phyloP scores from a whole-genome alignment of 2,329 filamentous ascomycete genomes.

The Alternaria tenuissima region DNA sequence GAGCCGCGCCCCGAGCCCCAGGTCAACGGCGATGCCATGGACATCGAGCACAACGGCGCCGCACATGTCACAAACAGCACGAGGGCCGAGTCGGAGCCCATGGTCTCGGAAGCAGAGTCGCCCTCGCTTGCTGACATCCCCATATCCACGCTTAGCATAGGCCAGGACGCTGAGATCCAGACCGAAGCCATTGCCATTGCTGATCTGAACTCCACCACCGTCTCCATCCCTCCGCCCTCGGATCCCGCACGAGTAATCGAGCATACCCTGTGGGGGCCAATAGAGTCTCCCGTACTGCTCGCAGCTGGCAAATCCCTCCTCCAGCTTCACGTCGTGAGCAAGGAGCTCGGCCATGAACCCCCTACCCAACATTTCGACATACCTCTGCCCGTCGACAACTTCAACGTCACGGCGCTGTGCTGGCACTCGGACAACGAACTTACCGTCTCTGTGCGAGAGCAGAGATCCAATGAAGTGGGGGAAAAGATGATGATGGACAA shows the following conservation, averaged over 20 bases:
- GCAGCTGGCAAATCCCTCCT: slow-evolving; percentile 49
- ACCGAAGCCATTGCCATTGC: slow-evolving; percentile 45
- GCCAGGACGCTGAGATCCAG: slow-evolving; percentile 48
- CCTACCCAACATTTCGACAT: slow-evolving; percentile 34
- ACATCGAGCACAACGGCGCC: slow-evolving; percentile 51
- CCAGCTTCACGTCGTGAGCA: slow-evolving; percentile 42
- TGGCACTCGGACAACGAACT: slow-evolving; percentile 48
- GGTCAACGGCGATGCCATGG: slow-evolving; percentile 58
- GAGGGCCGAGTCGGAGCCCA: slow-evolving; percentile 47
- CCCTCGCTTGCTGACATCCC: slow-evolving; percentile 49
- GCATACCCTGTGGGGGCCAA: slow-evolving; percentile 49
- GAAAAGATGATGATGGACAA: slow-evolving; percentile 51
- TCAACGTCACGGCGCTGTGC: slow-evolving; percentile 47
- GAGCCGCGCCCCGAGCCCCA: slow-evolving; percentile 44
- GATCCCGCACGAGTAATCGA: slow-evolving; percentile 36
- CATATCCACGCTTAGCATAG: slow-evolving; percentile 51
- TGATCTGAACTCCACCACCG: slow-evolving; percentile 43
- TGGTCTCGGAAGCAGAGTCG: slow-evolving; percentile 49
- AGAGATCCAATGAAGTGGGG: slow-evolving; percentile 47
- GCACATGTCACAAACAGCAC: slow-evolving; percentile 40
- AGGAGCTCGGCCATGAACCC: slow-evolving; percentile 11
- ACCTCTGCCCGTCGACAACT: slow-evolving; percentile 40
- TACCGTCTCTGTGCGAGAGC: slow-evolving; percentile 46
- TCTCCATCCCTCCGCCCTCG: slow-evolving; percentile 37
- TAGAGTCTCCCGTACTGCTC: slow-evolving; percentile 42